Percentiles rank a stretch among this genome's conserved stretches.
Evolutionary conservation across 148 eudicot genomes (phyloP).

Genomic region (Rhododendron griersonianum): DNA sequence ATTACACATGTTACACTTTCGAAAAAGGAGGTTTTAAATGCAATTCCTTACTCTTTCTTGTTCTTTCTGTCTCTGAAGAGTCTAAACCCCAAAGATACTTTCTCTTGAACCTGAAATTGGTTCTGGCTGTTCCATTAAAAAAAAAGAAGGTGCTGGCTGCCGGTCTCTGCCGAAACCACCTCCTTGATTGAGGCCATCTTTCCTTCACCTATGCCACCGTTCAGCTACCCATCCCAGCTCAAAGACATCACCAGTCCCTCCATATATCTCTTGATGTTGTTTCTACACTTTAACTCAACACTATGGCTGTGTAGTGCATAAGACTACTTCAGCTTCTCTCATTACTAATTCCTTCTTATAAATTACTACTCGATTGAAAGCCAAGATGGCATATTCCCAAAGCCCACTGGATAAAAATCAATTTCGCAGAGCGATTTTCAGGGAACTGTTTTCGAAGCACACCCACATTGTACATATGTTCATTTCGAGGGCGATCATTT

Average conservation of each 20-base stretch:
- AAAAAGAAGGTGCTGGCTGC: neutral
- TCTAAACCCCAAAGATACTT: neutral
- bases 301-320: neutral
- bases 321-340: neutral
- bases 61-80: neutral
- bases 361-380: neutral
- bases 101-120: neutral
- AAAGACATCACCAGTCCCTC: neutral
- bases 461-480: neutral
- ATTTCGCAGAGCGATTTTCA: neutral
- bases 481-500: neutral
- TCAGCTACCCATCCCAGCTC: neutral
- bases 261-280: neutral
- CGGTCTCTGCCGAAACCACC: neutral
- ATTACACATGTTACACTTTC: neutral
- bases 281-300: neutral
- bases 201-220: neutral
- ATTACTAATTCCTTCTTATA: neutral
- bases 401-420: neutral
- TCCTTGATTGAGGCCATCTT: neutral
- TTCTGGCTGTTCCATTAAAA: neutral
- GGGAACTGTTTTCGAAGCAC: neutral
- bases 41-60: neutral
- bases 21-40: neutral
- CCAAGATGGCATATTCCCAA: neutral